Base-by-base conservation (phyloP, 495 filamentous ascomycete species). In the Aspergillus sclerotioniger region DNA sequence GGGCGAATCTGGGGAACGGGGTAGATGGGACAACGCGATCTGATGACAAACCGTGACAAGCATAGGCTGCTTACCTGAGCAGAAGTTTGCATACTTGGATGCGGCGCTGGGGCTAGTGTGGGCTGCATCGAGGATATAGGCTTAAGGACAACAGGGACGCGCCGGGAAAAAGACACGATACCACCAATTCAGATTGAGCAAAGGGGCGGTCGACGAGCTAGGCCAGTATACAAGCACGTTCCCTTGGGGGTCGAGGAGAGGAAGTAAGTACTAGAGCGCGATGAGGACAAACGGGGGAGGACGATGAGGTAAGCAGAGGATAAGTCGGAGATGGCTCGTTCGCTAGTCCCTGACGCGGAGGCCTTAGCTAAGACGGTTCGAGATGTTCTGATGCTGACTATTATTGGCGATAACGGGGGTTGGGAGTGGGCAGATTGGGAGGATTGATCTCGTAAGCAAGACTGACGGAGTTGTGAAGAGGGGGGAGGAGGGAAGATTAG, bases 21-120 rank as follows among this genome's bases (percentile, higher is more conserved):
- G 63, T 60, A 57, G 33, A 35, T 39, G 54, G 37, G 28, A 51
- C 62, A 64, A 48, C 62, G 56, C 61, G 67, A 75, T 74, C 66
- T 76, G 73, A 77, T 76, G 73, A 76, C 75, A 76, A 77, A 75
- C 70, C 62, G 62, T 63, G 62, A 70, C 61, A 58, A 57, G 58
- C 61, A 67, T 62, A 57, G 57, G 63, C 54, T 70, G 74, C 81
- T 78, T 82, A 83, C 81, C 75, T 81, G 80, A 75, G 74, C 76
- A 71, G 76, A 67, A 62, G 73, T 70, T 69, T 82, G 80, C 78
- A 81, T 80, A 66, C 69, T 76, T 68, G 78, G 79, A 73, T 82
- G 80, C 67, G 80, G 81, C 64, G 80, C 80, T 74, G 80, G 80
- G 52, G 80, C 80, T 68, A 83, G 69, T 67, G 76, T 73, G 59